Base-by-base conservation (phyloP, 169 alveolate genomes). In the Toxoplasma gondii region DNA sequence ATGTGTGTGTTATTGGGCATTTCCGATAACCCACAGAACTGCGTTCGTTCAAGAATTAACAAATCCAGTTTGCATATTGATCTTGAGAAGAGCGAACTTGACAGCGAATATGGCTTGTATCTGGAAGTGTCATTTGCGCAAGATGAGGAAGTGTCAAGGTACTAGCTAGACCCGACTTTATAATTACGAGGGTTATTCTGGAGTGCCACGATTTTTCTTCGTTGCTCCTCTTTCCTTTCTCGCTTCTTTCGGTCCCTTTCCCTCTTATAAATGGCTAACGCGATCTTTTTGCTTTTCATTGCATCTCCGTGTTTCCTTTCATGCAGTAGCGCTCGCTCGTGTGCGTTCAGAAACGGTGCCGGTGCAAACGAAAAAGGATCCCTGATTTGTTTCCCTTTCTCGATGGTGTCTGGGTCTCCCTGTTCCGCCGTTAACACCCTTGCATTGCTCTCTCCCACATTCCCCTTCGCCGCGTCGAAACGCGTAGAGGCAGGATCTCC, bases 261-360 rank as follows among this genome's bases (percentile, higher is more conserved):
- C 41, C 90, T 24, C 31, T 43, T 39, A n/a, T 10, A 82, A 12
- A 41, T 82, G 34, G 67, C 41, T 24, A 82, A 82, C 38, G 24
- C n/a, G 67, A 82, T 82, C 39, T 45, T 82, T 49, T 45, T 41
- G n/a, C 43, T 22, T 19, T 82, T 41, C 1, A 19, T 39, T 16
- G 90, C n/a, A n/a, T 82, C 90, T 43, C 29, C 69, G 69, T 43
- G 54, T 41, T 43, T 39, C 67, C 43, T 82, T 45, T 82, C 67
- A 10, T 24, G 41, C 67, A 82, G 38, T 67, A 82, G 67, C 90
- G 24, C 0, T 29, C 39, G 90, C 67, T 41, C 39, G 27, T 43
- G 41, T 7, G 16, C 27, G 41, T 7, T 82, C 29, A 82, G 67
- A 41, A 44, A 41, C 53, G 78, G 78, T 0, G 84, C 49, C 44